A percentile compares a stretch with the other conserved stretches of the same genome.
Conservation (phyloP, 495 filamentous ascomycete species). For the Rostrohypoxylon terebratum region DNA sequence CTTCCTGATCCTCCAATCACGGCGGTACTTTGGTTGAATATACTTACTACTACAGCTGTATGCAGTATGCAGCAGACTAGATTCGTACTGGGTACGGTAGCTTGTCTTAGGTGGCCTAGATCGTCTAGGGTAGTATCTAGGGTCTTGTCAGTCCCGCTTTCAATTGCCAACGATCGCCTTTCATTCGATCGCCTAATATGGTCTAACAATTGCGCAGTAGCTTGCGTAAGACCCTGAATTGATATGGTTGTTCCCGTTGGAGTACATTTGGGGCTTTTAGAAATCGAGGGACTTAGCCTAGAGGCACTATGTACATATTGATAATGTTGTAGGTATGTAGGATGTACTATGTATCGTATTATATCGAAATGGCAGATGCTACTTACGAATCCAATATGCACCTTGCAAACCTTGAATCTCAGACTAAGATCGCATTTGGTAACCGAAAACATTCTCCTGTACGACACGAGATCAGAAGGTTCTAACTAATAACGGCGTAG, state of each 20-base stretch:
- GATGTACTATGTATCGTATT: neutral
- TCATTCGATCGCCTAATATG: conserved; percentile 19
- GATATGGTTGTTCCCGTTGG: conserved; percentile 17
- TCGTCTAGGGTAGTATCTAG: neutral
- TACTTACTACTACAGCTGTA: no score
- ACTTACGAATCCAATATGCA: conserved; percentile 1
- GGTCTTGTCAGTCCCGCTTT: conserved; percentile 27
- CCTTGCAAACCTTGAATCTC: conserved; percentile 7
- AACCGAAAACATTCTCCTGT: conserved; percentile 10
- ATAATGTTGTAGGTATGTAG: no score
- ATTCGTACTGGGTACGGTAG: conserved; percentile 26
- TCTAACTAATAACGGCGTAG: conserved; percentile 27
- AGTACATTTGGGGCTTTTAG: neutral
- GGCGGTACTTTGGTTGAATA: conserved; percentile 6
- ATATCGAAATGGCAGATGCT: neutral
- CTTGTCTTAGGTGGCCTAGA: conserved; percentile 1
- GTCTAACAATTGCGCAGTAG: neutral
- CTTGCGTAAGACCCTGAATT: conserved; percentile 37
- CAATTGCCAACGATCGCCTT: conserved; percentile 19
- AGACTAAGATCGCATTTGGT: conserved; percentile 16
- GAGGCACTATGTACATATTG: no score
- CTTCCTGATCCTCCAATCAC: conserved; percentile 21
- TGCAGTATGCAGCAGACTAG: no score
- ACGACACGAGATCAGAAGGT: conserved; percentile 19
- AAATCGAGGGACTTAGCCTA: neutral